These are phyloP conservation scores for Ophiostoma populinum DNA, from an alignment of 2,329 filamentous ascomycete species.

Conservation along the genomic window DNA sequence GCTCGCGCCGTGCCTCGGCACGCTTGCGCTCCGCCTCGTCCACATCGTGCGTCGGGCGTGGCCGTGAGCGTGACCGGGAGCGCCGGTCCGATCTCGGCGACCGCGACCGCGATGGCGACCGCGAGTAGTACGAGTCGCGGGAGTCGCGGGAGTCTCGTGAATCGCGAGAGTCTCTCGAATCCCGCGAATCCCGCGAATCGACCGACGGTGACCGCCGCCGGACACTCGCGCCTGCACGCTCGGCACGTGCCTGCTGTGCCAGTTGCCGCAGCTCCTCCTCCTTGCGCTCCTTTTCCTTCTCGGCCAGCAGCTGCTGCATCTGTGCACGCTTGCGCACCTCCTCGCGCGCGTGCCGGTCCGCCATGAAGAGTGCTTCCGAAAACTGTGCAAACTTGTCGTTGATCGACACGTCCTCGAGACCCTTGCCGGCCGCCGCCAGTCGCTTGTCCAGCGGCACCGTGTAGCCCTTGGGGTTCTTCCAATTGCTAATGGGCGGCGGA, in stretches of 20 bases:
- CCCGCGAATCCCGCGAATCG: not conserved
- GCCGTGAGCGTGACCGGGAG: conserved; percentile 21
- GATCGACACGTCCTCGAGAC: conserved; percentile 83
- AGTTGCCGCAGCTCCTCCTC: conserved; percentile 79
- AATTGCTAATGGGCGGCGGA: conserved; percentile 78
- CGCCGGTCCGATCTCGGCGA: too few relatives aligned
- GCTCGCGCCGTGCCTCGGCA: conserved; percentile 60
- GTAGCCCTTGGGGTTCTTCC: conserved; percentile 99
- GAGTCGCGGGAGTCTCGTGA: not conserved
- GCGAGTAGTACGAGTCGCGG: not conserved
- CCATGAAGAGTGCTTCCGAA: conserved; percentile 83
- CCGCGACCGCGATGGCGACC: conserved; percentile 14
- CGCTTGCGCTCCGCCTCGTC: conserved; percentile 58
- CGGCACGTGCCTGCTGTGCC: conserved; percentile 81
- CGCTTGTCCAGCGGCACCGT: conserved; percentile 93
- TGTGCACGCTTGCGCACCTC: conserved; percentile 81
- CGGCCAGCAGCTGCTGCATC: conserved; percentile 91
- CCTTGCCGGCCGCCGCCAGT: conserved; percentile 80
- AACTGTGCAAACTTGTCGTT: conserved; percentile 98
- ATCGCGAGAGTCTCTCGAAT: not conserved
- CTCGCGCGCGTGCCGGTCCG: conserved; percentile 84
- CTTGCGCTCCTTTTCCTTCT: conserved; percentile 90
- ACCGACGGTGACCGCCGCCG: conserved; percentile 6
- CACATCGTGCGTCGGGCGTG: conserved; percentile 41
- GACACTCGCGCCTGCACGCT: conserved; percentile 31